phyloP scores from a whole-genome alignment of 306 rosid species.

The Begonia fuchsioides region DNA sequence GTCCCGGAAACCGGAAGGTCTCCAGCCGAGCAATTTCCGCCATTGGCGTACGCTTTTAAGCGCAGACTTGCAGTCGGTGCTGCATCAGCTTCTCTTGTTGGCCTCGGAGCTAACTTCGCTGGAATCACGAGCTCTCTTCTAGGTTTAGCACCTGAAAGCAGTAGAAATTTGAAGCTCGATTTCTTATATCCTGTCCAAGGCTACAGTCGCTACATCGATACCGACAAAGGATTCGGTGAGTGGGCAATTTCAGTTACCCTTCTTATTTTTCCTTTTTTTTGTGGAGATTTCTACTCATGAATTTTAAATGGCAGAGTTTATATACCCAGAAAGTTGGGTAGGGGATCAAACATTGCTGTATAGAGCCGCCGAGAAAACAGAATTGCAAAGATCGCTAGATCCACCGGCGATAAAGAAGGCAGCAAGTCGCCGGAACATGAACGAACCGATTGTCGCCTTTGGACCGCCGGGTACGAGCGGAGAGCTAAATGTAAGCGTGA shows the following conservation, averaged over 20 bases:
- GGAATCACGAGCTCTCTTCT: constrained; percentile 70
- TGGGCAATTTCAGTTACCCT: background rate
- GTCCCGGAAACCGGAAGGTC: constrained; percentile 17
- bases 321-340: constrained; percentile 86
- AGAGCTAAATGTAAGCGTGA: constrained; percentile 84
- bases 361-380: constrained; percentile 58
- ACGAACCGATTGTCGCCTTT: constrained; percentile 62
- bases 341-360: constrained; percentile 79
- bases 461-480: constrained; percentile 84
- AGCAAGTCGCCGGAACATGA: constrained; percentile 27
- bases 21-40: constrained; percentile 43
- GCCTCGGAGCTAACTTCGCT: constrained; percentile 67
- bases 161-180: constrained; percentile 52
- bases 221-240: constrained; percentile 71
- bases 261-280: background rate
- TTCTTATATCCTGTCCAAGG: constrained; percentile 64
- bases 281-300: background rate
- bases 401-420: constrained; percentile 41
- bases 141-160: constrained; percentile 47
- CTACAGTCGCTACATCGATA: constrained; percentile 62
- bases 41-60: constrained; percentile 34
- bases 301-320: constrained; percentile 36
- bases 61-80: constrained; percentile 51
- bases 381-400: constrained; percentile 59
- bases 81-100: constrained; percentile 70